A percentile compares a stretch with the other conserved stretches of the same genome.
Conservation (phyloP, 768 basidiomycete genomes). For the Gloeopeniophorella convolvens region DNA sequence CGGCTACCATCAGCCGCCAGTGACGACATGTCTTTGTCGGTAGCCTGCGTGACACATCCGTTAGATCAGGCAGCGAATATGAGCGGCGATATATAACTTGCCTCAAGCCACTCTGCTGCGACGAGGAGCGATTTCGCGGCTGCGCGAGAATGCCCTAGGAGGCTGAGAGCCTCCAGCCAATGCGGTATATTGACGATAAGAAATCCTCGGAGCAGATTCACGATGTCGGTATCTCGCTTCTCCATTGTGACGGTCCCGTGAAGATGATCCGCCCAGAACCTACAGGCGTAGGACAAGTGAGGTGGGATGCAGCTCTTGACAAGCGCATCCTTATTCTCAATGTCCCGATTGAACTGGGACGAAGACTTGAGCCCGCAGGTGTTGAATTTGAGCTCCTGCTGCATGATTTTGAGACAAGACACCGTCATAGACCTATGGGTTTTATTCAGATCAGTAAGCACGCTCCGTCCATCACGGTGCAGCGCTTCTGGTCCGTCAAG, state of each 20-base stretch:
- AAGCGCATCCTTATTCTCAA: constrained; percentile 19
- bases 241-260: background rate
- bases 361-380: constrained; percentile 35
- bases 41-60: too few species aligned
- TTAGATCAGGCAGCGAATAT: background rate
- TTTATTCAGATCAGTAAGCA: constrained; percentile 5
- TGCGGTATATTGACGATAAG: constrained; percentile 26
- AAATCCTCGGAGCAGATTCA: constrained; percentile 22
- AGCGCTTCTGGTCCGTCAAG: constrained; percentile 12
- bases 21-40: constrained; percentile 7
- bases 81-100: background rate
- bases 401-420: constrained; percentile 29
- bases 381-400: constrained; percentile 31
- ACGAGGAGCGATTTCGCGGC: constrained; percentile 19
- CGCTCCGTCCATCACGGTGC: background rate
- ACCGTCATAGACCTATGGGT: constrained; percentile 22
- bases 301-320: constrained; percentile 26
- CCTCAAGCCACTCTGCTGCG: constrained; percentile 15
- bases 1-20: constrained; percentile 11
- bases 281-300: constrained; percentile 32
- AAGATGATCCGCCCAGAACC: constrained; percentile 32
- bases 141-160: constrained; percentile 15
- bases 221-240: constrained; percentile 17
- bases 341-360: constrained; percentile 25
- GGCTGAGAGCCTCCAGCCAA: constrained; percentile 35